Base-by-base conservation (phyloP, 306 rosid species). In the Psophocarpus tetragonolobus region DNA sequence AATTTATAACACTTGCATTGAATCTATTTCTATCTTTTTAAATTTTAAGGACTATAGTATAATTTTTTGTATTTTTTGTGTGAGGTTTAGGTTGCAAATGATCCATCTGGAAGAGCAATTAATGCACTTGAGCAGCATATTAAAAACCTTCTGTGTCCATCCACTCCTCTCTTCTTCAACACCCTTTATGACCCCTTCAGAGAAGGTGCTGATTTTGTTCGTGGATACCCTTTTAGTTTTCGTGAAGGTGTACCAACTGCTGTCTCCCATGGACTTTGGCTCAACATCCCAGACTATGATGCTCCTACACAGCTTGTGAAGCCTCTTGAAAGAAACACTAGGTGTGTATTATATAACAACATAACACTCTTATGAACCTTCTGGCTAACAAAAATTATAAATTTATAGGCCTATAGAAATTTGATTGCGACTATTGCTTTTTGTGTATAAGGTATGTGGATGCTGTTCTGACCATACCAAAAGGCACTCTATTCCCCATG, bases 271-370 rank as follows among this genome's bases (percentile, higher is more conserved):
- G 97, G 97, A 71, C 90, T 91, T 42, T 93, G 97, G 96, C 96
- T 93, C 82, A 93, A 93, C 88, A 93, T 93, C 66, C 97, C 97
- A 0, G 97, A 93, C 69, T 93, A 93, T 62, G 97, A 93, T 77
- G 97, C 97, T 5, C 97, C 97, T 51, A 93, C 96, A 35, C 97
- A 93, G 82, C 97, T 93, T 61, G 97, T 91, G 39, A 91, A 93
- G 86, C 97, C 97, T 73, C 94, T 82, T 75, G 97, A 93, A 84
- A 90, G 94, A 78, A 93, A 93, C 88, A 69, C 91, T 38, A 93
- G 97, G 97, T 87, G 71, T 45, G 56, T 35, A 15, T 15, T 8
- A 29, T 58, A 12, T 58, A 27, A 15, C 21, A 27, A 15, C 21
- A 29, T 35, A 33, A 38, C 14, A 51, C 10, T 39, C 36, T 11